Percentiles rank a stretch among this genome's conserved stretches.
phyloP scores from a whole-genome alignment of 371 early-diverging fungal species.

The Rhizopus sp. region DNA sequence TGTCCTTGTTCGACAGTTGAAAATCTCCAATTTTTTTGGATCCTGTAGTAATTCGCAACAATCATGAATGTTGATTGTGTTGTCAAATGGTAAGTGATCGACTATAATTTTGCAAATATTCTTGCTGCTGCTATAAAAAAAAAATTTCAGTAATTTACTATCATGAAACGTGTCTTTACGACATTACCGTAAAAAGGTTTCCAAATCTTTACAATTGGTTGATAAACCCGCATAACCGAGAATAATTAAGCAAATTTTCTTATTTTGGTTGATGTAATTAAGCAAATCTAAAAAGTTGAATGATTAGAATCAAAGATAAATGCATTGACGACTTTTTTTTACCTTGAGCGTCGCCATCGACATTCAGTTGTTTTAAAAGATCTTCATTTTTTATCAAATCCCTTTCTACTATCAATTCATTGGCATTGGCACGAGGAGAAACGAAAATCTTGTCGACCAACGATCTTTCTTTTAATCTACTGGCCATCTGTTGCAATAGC shows the following conservation, averaged over 20 bases:
- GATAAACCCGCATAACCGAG: constrained; percentile 22
- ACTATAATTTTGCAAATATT: constrained; percentile 21
- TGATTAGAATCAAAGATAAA: constrained; percentile 19
- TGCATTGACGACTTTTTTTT: constrained; percentile 22
- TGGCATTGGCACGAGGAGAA: constrained; percentile 17
- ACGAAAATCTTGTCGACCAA: constrained; percentile 25
- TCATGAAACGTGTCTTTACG: constrained; percentile 24
- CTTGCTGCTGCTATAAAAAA: constrained; percentile 16
- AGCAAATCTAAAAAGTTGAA: constrained; percentile 21
- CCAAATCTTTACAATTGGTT: constrained; percentile 24
- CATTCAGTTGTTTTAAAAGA: constrained; percentile 18
- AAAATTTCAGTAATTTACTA: constrained; percentile 22
- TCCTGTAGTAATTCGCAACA: constrained; percentile 21
- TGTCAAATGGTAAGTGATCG: constrained; percentile 20
- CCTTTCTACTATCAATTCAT: constrained; percentile 17
- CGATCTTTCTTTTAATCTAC: constrained; percentile 19
- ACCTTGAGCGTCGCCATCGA: constrained; percentile 16
- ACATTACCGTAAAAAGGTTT: constrained; percentile 20
- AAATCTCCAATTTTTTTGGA: constrained; percentile 23
- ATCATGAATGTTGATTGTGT: constrained; percentile 21
- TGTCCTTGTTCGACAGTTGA: constrained; percentile 25
- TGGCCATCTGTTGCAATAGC: constrained; percentile 23
- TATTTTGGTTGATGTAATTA: constrained; percentile 17
- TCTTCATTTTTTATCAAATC: constrained; percentile 23
- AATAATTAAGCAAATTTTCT: constrained; percentile 19